These are phyloP conservation scores for Fusarium agapanthi DNA, from an alignment of 2,329 filamentous ascomycete species.

Conservation along the genomic window DNA sequence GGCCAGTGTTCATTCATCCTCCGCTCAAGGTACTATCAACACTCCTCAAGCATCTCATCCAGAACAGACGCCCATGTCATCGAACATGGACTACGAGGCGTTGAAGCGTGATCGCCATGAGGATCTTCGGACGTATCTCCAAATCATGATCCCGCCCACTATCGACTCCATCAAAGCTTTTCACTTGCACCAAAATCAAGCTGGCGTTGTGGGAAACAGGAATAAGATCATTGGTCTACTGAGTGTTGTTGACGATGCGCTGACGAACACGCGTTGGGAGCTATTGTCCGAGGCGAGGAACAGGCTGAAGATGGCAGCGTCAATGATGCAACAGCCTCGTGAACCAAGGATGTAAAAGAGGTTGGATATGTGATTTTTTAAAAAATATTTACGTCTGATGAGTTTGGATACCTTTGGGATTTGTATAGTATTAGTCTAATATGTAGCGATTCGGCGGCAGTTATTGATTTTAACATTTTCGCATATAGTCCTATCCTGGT, in stretches of 20 bases:
- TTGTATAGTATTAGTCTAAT: not conserved
- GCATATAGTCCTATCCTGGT: not conserved
- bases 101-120: constrained; percentile 38
- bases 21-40: constrained; percentile 21
- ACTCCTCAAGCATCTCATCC: constrained; percentile 29
- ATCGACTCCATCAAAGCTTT: constrained; percentile 43
- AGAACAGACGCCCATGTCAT: constrained; percentile 25
- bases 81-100: constrained; percentile 31
- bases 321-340: constrained; percentile 40
- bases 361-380: not conserved
- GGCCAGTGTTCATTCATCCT: constrained; percentile 33
- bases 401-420: constrained; percentile 5
- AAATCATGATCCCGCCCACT: constrained; percentile 42
- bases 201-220: constrained; percentile 40
- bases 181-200: constrained; percentile 42
- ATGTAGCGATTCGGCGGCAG: not conserved
- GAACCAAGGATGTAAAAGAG: constrained; percentile 30
- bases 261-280: constrained; percentile 40
- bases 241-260: constrained; percentile 39
- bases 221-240: constrained; percentile 41
- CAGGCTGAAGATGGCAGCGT: constrained; percentile 39
- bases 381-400: not conserved
- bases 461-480: not conserved
- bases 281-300: constrained; percentile 40
- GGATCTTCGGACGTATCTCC: constrained; percentile 40